Percentiles rank a stretch among this genome's conserved stretches.
These are phyloP conservation scores for Tanacetum coccineum DNA, from an alignment of 129 eudicot genomes.

Conservation along the genomic window DNA sequence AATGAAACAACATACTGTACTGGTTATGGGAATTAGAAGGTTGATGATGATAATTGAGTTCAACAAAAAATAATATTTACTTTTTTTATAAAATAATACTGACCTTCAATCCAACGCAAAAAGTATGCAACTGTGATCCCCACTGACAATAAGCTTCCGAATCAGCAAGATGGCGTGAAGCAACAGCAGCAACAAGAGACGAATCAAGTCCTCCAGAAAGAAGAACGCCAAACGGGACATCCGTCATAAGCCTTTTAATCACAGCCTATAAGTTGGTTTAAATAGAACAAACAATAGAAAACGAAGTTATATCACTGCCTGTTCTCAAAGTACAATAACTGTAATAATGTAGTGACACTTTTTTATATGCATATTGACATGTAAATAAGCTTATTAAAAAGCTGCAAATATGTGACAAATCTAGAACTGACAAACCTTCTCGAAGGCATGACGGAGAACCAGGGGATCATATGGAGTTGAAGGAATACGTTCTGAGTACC, in stretches of 20 bases:
- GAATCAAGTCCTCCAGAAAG: constrained; percentile 97
- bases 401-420: not conserved
- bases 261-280: constrained; percentile 57
- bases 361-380: not conserved
- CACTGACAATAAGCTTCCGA: constrained; percentile 80
- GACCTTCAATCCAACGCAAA: constrained; percentile 94
- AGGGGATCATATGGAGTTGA: constrained; percentile 80
- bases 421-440: constrained; percentile 53
- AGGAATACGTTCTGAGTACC: constrained; percentile 78
- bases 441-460: constrained; percentile 75
- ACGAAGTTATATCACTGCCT: too few species aligned
- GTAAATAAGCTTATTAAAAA: not conserved
- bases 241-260: constrained; percentile 94
- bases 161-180: constrained; percentile 75
- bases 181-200: constrained; percentile 98
- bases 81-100: not conserved
- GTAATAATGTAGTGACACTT: too few species aligned
- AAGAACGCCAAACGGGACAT: constrained; percentile 98
- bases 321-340: too few species aligned
- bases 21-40: too few species aligned
- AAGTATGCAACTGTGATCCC: constrained; percentile 96
- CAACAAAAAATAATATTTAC: not conserved
- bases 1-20: too few species aligned
- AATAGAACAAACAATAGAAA: not conserved
- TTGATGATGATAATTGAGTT: too few species aligned